Base-by-base conservation (phyloP, 192 early-diverging fungal genomes). In the Backusella macrospora region DNA sequence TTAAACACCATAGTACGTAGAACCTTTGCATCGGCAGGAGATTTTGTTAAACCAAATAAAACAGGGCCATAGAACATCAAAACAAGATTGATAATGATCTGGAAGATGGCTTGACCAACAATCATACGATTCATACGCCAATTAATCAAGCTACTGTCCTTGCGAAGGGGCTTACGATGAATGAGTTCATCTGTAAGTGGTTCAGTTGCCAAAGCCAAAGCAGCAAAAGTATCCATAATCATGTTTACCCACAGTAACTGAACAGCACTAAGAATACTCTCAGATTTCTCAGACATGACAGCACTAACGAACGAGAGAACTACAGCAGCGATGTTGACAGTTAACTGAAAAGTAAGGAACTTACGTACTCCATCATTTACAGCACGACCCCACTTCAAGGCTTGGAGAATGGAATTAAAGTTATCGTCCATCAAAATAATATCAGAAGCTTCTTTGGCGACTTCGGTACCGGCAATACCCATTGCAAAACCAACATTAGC, bases 191-290 rank as follows among this genome's bases (percentile, higher is more conserved):
- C 89, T 15, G 92, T 94, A 21, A 96, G 94, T 34, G 91, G 90
- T 67, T 99, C 97, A 3, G 94, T 95, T 15, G 95, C 95, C 34
- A 98, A 86, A n/a, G 94, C 95, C 45, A 97, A 84, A 16, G 95
- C 95, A 21, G 96, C 95, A 49, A 96, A 86, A 1, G 95, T 94
- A 80, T 96, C 94, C 94, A 96, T 96, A 76, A 96, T 96, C 84
- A 98, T 83, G 82, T 97, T 98, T 42, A 98, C 90, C 93, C 95
- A 98, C 55, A 98, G 87, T 74, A 98, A 82, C 80, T 98, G 96
- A 43, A 97, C 91, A 7, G 95, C 94, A 26, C 90, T 93, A 62
- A 98, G 85, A 26, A 93, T 90, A 9, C 92, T 92, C 68, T 90
- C 84, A 72, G 89, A 87, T 6, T 83, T 84, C 15, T 89, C 82